These are phyloP conservation scores for Suillus fuscotomentosus DNA, from an alignment of 768 basidiomycete species.

Conservation along the genomic window DNA sequence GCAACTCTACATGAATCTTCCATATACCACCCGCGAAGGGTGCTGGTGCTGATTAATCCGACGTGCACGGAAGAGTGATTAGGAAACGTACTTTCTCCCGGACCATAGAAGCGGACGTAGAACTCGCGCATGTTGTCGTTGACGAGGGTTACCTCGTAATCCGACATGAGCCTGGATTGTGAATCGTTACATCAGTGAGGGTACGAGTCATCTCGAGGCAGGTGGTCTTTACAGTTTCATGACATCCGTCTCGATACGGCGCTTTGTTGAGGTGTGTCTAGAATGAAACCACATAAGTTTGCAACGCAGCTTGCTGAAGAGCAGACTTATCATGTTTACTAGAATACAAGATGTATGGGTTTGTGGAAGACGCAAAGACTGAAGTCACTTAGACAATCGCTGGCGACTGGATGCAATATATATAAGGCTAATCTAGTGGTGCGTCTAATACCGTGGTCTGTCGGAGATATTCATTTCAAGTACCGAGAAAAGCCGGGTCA, in stretches of 20 bases:
- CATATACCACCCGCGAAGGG: constrained; percentile 97
- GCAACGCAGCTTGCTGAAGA: constrained; percentile 13
- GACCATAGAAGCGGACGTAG: constrained; percentile 94
- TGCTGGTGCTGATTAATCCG: constrained; percentile 45
- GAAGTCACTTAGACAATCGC: constrained; percentile 4
- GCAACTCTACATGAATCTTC: constrained; percentile 99
- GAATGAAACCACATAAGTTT: constrained; percentile 28
- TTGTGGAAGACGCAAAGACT: constrained; percentile 11
- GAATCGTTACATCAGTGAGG: constrained; percentile 11
- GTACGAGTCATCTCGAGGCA: background rate
- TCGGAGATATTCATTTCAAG: constrained; percentile 23
- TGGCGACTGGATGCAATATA: background rate
- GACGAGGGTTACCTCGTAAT: constrained; percentile 95
- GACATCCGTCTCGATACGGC: constrained; percentile 97
- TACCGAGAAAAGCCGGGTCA: constrained; percentile 10
- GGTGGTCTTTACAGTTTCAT: constrained; percentile 84
- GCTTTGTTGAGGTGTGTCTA: constrained; percentile 78
- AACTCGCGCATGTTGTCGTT: constrained; percentile 99
- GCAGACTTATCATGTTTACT: constrained; percentile 60
- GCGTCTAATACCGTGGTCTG: background rate
- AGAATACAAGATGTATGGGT: constrained; percentile 11
- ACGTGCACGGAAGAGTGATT: constrained; percentile 6
- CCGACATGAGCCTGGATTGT: constrained; percentile 86
- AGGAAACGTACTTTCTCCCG: constrained; percentile 77
- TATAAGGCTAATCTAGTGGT: background rate